Evolutionary conservation across 1,284 basidiomycete species (phyloP).

Genomic region (Leccinum colubrinum): DNA sequence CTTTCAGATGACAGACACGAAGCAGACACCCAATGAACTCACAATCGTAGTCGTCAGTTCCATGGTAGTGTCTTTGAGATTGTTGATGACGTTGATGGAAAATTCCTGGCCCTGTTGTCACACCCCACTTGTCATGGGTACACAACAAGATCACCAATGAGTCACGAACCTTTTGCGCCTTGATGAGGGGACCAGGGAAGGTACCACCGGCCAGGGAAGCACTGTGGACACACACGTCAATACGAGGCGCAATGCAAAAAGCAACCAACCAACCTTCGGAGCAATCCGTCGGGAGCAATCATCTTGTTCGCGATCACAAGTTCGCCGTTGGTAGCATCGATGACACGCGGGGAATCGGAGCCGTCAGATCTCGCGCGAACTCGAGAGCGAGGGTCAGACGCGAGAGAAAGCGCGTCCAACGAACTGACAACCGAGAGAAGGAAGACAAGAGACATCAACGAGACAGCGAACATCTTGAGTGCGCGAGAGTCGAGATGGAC

Average conservation of each 20-base stretch:
- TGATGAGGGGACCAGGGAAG: constrained; percentile 33
- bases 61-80: constrained; percentile 26
- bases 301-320: constrained; percentile 31
- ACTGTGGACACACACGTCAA: constrained; percentile 13
- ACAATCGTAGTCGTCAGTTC: constrained; percentile 31
- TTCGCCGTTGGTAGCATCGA: constrained; percentile 23
- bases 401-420: constrained; percentile 19
- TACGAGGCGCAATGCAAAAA: not conserved
- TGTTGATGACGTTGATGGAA: constrained; percentile 30
- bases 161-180: constrained; percentile 28
- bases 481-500: constrained; percentile 7
- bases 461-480: constrained; percentile 22
- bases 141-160: not conserved
- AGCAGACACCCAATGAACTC: constrained; percentile 3
- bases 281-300: constrained; percentile 35
- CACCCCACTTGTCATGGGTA: not conserved
- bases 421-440: constrained; percentile 15
- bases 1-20: not conserved
- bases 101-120: constrained; percentile 22
- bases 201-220: constrained; percentile 27
- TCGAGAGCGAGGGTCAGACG: constrained; percentile 5
- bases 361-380: constrained; percentile 2
- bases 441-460: constrained; percentile 10
- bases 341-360: constrained; percentile 5
- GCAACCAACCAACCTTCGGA: constrained; percentile 25